Percentiles rank a stretch among this genome's conserved stretches.
These are phyloP conservation scores for Vigna reflexopilosa DNA, from an alignment of 306 rosid genomes.

Conservation along the genomic window DNA sequence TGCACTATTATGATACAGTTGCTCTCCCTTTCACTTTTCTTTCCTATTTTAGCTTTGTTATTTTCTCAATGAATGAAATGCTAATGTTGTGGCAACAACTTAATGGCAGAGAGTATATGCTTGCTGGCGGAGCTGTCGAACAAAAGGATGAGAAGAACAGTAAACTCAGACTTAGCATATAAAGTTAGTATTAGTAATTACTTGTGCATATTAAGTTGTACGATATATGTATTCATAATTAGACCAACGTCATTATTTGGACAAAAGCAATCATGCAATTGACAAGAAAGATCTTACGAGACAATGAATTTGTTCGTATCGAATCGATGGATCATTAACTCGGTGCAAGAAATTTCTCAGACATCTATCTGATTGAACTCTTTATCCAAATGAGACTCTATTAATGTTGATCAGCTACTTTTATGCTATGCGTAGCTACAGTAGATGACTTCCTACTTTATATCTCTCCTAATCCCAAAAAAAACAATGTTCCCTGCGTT, in stretches of 20 bases:
- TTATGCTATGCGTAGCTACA: not conserved
- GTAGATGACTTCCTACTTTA: not conserved
- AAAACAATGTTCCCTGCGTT: not conserved
- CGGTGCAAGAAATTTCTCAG: not conserved
- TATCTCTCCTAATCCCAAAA: not conserved
- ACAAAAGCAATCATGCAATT: slow-evolving; percentile 31
- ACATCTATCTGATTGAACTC: not conserved
- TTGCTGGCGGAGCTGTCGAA: slow-evolving; percentile 53
- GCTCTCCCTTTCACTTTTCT: slow-evolving; percentile 22
- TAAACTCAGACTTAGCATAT: slow-evolving; percentile 39
- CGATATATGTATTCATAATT: slow-evolving; percentile 17
- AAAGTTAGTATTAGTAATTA: slow-evolving; percentile 29
- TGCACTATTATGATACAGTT: not conserved
- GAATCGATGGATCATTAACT: not conserved
- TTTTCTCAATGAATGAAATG: slow-evolving; percentile 21
- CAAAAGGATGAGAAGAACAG: slow-evolving; percentile 43
- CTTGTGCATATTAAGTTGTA: slow-evolving; percentile 26
- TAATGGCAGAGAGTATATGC: slow-evolving; percentile 64
- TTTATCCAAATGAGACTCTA: not conserved
- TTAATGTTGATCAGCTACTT: not conserved
- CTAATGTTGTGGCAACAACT: slow-evolving; percentile 7
- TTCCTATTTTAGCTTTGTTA: slow-evolving; percentile 17
- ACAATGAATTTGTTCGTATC: slow-evolving; percentile 18
- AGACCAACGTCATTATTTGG: slow-evolving; percentile 39
- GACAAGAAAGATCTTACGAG: not conserved